Evolutionary conservation across 257 asterid genomes (phyloP), one percentile per base, ranked within the genome.

Genomic region (Forsythia suspensa): DNA sequence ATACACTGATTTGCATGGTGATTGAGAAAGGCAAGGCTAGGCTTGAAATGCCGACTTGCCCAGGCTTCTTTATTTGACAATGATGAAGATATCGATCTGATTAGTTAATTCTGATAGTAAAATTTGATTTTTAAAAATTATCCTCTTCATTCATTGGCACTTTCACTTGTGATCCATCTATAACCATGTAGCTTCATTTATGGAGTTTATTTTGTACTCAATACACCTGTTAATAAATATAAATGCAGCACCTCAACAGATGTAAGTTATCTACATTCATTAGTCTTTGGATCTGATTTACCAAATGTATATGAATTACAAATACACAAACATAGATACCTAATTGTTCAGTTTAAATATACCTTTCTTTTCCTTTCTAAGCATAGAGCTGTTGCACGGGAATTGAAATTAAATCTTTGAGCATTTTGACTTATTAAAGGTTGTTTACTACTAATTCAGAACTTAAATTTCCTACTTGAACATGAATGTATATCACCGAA

Each of bases 1-100:
- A 21, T 3, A 21, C 13, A 44, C 3, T 13, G 75, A 20, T 11
- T 42, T 71, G 61, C 34, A 12, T 5, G 7, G 73, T 69, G 29
- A 38, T 38, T 18, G 21, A 12, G 4, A 9, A 44, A 38, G 48
- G 73, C 46, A 69, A 69, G 73, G 48, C 4, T 69, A 69, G n/a
- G 52, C 43, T 71, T 18, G 15, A 24, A 71, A 18, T 41, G 24
- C 37, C 18, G 34, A 39, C 34, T 38, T 15, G 73, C 24, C 5
- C 1, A n/a, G 70, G 16, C 72, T 42, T 70, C 73, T 71, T 72
- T 38, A 51, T 78, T 43, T 55, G 38, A 24, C 41, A 76, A 46
- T 65, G 78, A 29, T 29, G 34, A 29, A 29, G 34, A 29, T 29
- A 29, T 29, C 34, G 34, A 29, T 63, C 43, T 59, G 70, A 71